A percentile compares a stretch with the other conserved stretches of the same genome.
Conservation (phyloP, 345 rosid genomes). For the Eucalyptus cloeziana region DNA sequence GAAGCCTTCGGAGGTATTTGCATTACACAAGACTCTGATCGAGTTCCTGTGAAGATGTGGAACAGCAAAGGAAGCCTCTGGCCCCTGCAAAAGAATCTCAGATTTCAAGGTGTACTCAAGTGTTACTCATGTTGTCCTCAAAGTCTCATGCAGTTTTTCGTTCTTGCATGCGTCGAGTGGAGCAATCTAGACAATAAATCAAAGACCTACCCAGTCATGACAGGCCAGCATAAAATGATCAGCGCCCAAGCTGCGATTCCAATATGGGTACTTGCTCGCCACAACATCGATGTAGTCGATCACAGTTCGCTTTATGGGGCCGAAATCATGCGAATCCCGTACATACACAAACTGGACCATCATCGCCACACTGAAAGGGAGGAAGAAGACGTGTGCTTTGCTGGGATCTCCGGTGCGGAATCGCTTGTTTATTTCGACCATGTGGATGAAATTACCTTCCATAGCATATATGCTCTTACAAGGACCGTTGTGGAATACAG, state of each 20-base stretch:
- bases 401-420: constrained; percentile 56
- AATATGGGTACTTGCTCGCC: constrained; percentile 40
- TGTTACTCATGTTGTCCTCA: not conserved
- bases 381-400: constrained; percentile 59
- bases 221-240: constrained; percentile 91
- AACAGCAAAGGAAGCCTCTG: constrained; percentile 46
- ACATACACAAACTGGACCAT: constrained; percentile 68
- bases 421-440: constrained; percentile 18
- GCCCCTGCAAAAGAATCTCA: constrained; percentile 26
- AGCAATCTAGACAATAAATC: not conserved
- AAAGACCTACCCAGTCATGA: constrained; percentile 67
- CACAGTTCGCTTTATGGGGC: constrained; percentile 57
- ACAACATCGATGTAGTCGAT: constrained; percentile 51
- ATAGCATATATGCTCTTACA: constrained; percentile 86
- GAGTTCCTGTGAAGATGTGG: constrained; percentile 50
- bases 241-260: constrained; percentile 80
- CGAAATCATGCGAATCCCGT: constrained; percentile 47
- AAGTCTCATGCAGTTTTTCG: not conserved
- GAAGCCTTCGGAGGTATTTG: constrained; percentile 83
- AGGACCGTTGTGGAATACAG: constrained; percentile 83
- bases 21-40: constrained; percentile 75
- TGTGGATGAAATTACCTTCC: constrained; percentile 75
- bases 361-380: constrained; percentile 75
- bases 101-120: not conserved
- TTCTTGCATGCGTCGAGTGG: not conserved